Percentiles rank a stretch among this genome's conserved stretches.
Evolutionary conservation across 2,329 filamentous ascomycete species (phyloP).

Genomic region (Truncatella angustata): DNA sequence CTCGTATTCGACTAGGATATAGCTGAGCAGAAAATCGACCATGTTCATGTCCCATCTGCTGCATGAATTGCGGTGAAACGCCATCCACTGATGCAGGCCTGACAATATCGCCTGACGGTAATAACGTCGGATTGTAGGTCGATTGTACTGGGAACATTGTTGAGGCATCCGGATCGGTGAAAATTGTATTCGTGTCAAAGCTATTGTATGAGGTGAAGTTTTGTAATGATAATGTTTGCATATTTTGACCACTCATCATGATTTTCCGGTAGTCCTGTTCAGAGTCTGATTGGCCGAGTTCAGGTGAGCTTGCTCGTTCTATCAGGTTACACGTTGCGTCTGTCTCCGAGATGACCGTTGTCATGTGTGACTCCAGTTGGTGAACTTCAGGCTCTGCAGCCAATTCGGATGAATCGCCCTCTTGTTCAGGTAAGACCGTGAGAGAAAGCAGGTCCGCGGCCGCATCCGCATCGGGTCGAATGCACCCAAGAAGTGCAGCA

Average conservation of each 20-base stretch:
- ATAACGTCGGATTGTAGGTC: constrained; percentile 25
- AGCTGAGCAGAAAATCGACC: constrained; percentile 45
- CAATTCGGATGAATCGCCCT: constrained; percentile 55
- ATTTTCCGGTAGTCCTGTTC: constrained; percentile 53
- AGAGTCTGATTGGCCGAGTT: constrained; percentile 54
- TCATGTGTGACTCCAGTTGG: constrained; percentile 30
- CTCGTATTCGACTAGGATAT: constrained; percentile 49
- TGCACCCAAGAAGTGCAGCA: constrained; percentile 61
- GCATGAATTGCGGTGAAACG: constrained; percentile 39
- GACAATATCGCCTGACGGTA: constrained; percentile 32
- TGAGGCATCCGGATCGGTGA: constrained; percentile 24
- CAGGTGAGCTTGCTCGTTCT: constrained; percentile 53
- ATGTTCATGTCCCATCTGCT: constrained; percentile 38
- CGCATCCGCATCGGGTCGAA: constrained; percentile 62
- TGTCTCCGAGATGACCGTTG: constrained; percentile 31
- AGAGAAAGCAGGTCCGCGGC: constrained; percentile 56
- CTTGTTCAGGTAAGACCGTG: constrained; percentile 60
- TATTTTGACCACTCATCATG: constrained; percentile 41
- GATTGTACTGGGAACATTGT: constrained; percentile 28
- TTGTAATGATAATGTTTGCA: constrained; percentile 52
- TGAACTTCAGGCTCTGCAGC: constrained; percentile 54
- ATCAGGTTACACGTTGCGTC: constrained; percentile 35
- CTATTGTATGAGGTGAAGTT: constrained; percentile 47
- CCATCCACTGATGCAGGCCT: constrained; percentile 31
- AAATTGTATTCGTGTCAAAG: constrained; percentile 33